These are phyloP conservation scores for Tricholoma furcatifolium DNA, from an alignment of 768 basidiomycete species.

Conservation along the genomic window DNA sequence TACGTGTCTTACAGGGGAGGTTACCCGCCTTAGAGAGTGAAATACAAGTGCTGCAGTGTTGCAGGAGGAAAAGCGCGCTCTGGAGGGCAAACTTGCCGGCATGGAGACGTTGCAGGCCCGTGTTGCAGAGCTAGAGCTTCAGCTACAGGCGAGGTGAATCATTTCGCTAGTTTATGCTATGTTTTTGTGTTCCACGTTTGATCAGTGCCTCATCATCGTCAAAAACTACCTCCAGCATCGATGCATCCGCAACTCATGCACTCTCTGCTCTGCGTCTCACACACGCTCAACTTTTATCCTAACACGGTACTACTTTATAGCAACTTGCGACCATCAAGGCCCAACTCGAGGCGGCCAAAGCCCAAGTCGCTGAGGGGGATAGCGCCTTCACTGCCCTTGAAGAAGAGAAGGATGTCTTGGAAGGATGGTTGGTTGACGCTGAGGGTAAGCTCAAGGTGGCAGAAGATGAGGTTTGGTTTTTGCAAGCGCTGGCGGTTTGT, in stretches of 20 bases:
- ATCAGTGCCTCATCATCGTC: not conserved
- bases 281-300: constrained; percentile 65
- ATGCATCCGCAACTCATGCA: constrained; percentile 40
- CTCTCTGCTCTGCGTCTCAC: constrained; percentile 60
- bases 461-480: constrained; percentile 7
- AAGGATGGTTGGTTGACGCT: not conserved
- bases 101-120: constrained; percentile 57
- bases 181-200: not conserved
- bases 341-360: constrained; percentile 34
- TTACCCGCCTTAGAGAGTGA: constrained; percentile 51
- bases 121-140: constrained; percentile 59
- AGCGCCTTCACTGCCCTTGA: constrained; percentile 10
- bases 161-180: not conserved
- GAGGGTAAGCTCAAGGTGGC: not conserved
- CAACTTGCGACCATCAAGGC: constrained; percentile 41
- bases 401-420: constrained; percentile 7
- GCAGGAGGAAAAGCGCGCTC: constrained; percentile 66
- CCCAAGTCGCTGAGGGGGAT: constrained; percentile 26
- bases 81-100: constrained; percentile 51
- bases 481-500: constrained; percentile 11
- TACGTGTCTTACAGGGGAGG: constrained; percentile 50
- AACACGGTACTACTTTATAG: constrained; percentile 59
- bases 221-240: constrained; percentile 30
- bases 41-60: constrained; percentile 67
- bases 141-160: constrained; percentile 54